phyloP scores from a whole-genome alignment of 257 asterid species.

The Striga asiatica region DNA sequence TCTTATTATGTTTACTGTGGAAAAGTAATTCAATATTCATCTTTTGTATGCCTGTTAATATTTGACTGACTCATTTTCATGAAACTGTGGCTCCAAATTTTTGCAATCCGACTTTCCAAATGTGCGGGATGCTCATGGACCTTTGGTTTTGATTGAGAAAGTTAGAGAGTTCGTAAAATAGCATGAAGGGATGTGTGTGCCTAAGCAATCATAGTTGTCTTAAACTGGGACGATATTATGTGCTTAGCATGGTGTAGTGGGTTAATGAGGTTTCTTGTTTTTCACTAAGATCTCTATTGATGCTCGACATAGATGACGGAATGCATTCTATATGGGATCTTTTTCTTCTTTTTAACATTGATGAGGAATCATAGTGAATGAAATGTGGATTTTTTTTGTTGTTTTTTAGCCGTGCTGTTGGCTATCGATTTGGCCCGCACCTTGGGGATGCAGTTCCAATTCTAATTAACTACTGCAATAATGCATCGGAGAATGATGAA shows the following conservation, averaged over 20 bases:
- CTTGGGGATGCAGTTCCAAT: constrained; percentile 93
- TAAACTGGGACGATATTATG: background rate
- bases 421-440: constrained; percentile 97
- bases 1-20: too few species aligned
- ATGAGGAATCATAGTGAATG: constrained; percentile 14
- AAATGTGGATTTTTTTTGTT: constrained; percentile 15
- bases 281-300: constrained; percentile 2
- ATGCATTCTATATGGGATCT: background rate
- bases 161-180: background rate
- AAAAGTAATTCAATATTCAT: too few species aligned
- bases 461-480: constrained; percentile 67
- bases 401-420: constrained; percentile 85
- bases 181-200: background rate
- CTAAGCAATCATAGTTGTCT: background rate
- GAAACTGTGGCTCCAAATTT: too few species aligned
- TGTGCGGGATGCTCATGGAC: background rate
- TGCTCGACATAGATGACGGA: background rate
- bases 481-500: constrained; percentile 98
- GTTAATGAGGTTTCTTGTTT: background rate
- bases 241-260: constrained; percentile 12
- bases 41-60: too few species aligned
- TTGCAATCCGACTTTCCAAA: background rate
- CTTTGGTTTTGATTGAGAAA: constrained; percentile 13
- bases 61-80: too few species aligned
- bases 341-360: background rate